Conservation (phyloP, 805 yeast species). For the Myxozyma mucilagina region DNA sequence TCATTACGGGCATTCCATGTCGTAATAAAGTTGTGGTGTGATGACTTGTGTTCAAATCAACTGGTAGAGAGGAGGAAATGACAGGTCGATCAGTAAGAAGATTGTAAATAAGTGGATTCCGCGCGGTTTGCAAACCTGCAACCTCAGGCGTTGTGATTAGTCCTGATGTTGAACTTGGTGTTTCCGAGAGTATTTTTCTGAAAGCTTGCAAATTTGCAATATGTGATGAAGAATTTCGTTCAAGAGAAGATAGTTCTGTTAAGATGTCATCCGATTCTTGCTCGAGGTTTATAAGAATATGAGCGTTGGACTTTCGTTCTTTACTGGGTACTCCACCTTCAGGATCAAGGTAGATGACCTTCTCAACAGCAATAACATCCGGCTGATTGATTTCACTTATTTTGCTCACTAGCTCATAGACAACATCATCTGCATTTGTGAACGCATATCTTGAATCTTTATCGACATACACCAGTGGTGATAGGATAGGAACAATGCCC, state of each 20-base stretch:
- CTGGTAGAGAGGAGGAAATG: conserved; percentile 87
- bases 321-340: conserved; percentile 89
- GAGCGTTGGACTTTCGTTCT: conserved; percentile 74
- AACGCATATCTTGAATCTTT: conserved; percentile 46
- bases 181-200: conserved; percentile 53
- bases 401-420: conserved; percentile 45
- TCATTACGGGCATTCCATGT: conserved; percentile 64
- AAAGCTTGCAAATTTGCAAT: conserved; percentile 65
- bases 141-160: conserved; percentile 80
- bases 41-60: conserved; percentile 59
- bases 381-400: conserved; percentile 38
- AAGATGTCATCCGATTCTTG: conserved; percentile 74
- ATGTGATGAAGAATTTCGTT: conserved; percentile 43
- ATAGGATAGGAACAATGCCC: conserved; percentile 51
- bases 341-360: conserved; percentile 74
- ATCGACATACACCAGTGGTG: conserved; percentile 69
- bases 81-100: conserved; percentile 88
- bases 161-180: conserved; percentile 69
- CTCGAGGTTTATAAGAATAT: conserved; percentile 78
- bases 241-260: conserved; percentile 50
- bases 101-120: conserved; percentile 85
- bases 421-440: conserved; percentile 45
- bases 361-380: conserved; percentile 60
- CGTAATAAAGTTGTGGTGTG: conserved; percentile 67
- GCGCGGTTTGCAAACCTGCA: conserved; percentile 50